Evolutionary conservation across 768 basidiomycete genomes (phyloP).

Genomic region (Lactarius pseudohatsudake): DNA sequence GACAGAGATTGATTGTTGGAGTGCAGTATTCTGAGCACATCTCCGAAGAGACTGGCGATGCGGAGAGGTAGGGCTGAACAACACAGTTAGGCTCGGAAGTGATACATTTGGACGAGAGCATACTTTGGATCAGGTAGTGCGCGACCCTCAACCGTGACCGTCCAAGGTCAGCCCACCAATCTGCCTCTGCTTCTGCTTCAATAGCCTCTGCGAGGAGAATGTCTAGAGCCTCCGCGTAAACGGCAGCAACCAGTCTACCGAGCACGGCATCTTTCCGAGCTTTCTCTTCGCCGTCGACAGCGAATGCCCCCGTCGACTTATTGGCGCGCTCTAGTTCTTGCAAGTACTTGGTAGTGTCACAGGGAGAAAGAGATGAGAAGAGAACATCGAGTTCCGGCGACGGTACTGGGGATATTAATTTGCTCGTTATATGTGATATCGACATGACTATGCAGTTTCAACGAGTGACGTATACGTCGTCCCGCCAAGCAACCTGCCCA

Average conservation of each 20-base stretch:
- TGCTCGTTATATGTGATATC: slow-evolving; percentile 27
- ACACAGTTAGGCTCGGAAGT: not conserved
- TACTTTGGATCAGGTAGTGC: slow-evolving; percentile 79
- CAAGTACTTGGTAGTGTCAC: slow-evolving; percentile 35
- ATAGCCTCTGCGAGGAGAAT: slow-evolving; percentile 64
- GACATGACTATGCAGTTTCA: slow-evolving; percentile 12
- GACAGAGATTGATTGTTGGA: slow-evolving; percentile 17
- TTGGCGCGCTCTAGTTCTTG: slow-evolving; percentile 30
- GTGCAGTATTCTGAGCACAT: slow-evolving; percentile 24
- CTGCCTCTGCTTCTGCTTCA: slow-evolving; percentile 69
- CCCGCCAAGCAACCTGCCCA: slow-evolving; percentile 85
- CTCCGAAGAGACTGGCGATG: slow-evolving; percentile 26
- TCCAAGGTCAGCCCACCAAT: slow-evolving; percentile 82
- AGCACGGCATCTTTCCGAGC: slow-evolving; percentile 47
- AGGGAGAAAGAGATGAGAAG: slow-evolving; percentile 41
- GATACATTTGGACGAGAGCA: slow-evolving; percentile 32
- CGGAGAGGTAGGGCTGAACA: slow-evolving; percentile 27
- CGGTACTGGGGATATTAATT: slow-evolving; percentile 14
- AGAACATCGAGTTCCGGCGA: slow-evolving; percentile 33
- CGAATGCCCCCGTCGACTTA: not conserved
- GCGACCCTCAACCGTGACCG: slow-evolving; percentile 55
- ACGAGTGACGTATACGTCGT: slow-evolving; percentile 39
- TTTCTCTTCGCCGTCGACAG: slow-evolving; percentile 35
- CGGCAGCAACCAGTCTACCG: slow-evolving; percentile 49
- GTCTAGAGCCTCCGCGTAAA: slow-evolving; percentile 69